These are phyloP conservation scores for Yamadazyma aaseri DNA, from an alignment of 1,139 yeast genomes.

Conservation along the genomic window DNA sequence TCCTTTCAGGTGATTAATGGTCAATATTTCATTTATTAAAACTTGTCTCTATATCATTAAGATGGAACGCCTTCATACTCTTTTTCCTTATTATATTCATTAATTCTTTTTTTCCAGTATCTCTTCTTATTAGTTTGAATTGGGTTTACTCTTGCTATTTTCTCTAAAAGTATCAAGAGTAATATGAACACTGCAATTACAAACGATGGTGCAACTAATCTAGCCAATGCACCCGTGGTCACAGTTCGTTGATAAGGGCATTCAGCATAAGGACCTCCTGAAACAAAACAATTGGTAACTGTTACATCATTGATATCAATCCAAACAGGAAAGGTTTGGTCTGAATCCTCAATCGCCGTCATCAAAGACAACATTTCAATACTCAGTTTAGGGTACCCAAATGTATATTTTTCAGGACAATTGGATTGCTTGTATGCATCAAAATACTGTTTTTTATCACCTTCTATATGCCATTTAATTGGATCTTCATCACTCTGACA, in stretches of 20 bases:
- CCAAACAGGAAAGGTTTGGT: constrained; percentile 55
- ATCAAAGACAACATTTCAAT: constrained; percentile 36
- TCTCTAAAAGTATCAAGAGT: constrained; percentile 38
- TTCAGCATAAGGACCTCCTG: constrained; percentile 74
- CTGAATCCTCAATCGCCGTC: constrained; percentile 19
- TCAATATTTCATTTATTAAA: no score
- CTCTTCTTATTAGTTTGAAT: constrained; percentile 41
- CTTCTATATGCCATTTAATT: constrained; percentile 48
- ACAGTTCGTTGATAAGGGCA: constrained; percentile 74
- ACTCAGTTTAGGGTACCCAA: constrained; percentile 57
- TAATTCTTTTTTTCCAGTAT: constrained; percentile 38
- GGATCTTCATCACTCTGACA: constrained; percentile 49
- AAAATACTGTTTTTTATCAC: constrained; percentile 47
- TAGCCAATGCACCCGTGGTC: constrained; percentile 55
- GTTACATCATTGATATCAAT: constrained; percentile 80
- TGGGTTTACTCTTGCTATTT: constrained; percentile 32
- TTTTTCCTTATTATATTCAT: constrained; percentile 35
- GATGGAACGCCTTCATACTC: constrained; percentile 49
- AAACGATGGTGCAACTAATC: constrained; percentile 66
- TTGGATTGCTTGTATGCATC: constrained; percentile 32
- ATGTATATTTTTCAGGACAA: constrained; percentile 52
- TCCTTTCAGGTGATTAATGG: no score
- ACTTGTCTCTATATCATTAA: constrained; percentile 11
- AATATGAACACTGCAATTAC: constrained; percentile 54
- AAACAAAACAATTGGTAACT: constrained; percentile 76